Conservation (phyloP, 2,329 filamentous ascomycete genomes). For the Aspergillus proliferans region DNA sequence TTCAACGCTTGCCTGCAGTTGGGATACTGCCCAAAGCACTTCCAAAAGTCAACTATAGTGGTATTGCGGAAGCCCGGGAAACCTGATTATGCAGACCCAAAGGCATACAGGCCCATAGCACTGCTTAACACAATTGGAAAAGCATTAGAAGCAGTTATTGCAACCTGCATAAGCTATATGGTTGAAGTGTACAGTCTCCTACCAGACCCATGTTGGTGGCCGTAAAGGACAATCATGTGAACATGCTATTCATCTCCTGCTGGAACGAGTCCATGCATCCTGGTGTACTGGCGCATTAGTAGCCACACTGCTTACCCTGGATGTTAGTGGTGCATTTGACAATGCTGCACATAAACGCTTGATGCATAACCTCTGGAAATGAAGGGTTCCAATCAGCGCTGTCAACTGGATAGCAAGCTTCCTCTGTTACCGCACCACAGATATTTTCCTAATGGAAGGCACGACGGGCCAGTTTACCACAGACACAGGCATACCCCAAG, state of each 20-base stretch:
- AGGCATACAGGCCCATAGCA: constrained; percentile 13
- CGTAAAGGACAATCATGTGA: background rate
- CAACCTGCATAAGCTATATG: constrained; percentile 9
- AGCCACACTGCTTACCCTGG: background rate
- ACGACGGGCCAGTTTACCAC: background rate
- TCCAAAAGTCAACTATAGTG: constrained; percentile 3
- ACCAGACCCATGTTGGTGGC: background rate
- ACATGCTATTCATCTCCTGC: constrained; percentile 1
- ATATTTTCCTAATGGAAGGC: background rate
- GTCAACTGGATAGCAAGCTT: constrained; percentile 16
- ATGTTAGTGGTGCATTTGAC: background rate
- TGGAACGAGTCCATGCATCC: background rate
- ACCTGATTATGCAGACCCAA: constrained; percentile 11
- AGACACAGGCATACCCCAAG: background rate
- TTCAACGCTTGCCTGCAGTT: constrained; percentile 1
- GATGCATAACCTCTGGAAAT: background rate
- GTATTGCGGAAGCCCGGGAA: constrained; percentile 17
- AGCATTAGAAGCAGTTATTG: constrained; percentile 13
- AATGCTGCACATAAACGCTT: background rate
- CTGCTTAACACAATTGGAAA: constrained; percentile 13
- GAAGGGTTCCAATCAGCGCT: constrained; percentile 3
- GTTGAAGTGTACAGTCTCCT: constrained; percentile 7
- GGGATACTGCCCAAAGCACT: constrained; percentile 4
- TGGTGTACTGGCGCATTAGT: background rate
- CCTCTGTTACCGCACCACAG: constrained; percentile 1